phyloP scores from a whole-genome alignment of 306 rosid genomes.

The Myrica gale region DNA sequence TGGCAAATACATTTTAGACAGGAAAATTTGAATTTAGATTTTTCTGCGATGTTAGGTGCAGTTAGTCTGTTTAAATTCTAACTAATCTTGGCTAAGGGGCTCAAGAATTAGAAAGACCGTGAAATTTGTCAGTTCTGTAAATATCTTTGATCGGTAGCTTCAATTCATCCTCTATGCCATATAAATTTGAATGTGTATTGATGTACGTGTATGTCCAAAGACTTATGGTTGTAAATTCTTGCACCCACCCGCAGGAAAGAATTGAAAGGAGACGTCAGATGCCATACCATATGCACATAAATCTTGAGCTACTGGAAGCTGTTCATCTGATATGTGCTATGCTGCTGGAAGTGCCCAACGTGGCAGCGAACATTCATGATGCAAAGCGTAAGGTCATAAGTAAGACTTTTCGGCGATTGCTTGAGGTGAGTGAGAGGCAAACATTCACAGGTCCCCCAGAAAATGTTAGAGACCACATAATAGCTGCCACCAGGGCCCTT shows the following conservation, averaged over 20 bases:
- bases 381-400: slow-evolving; percentile 75
- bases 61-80: too few species aligned
- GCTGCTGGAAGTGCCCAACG: slow-evolving; percentile 95
- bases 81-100: too few species aligned
- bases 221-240: background rate
- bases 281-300: slow-evolving; percentile 99
- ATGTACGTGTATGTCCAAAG: background rate
- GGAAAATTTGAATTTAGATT: too few species aligned
- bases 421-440: slow-evolving; percentile 79
- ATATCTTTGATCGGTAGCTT: slow-evolving; percentile 1
- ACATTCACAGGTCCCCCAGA: slow-evolving; percentile 94
- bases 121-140: background rate
- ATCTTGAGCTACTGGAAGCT: slow-evolving; percentile 88
- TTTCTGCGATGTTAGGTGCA: too few species aligned
- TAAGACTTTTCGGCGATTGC: slow-evolving; percentile 73
- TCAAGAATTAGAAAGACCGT: background rate
- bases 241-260: slow-evolving; percentile 57
- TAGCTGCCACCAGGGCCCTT: slow-evolving; percentile 89
- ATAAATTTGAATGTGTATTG: background rate
- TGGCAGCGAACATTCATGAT: slow-evolving; percentile 83
- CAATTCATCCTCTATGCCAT: background rate
- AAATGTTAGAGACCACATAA: slow-evolving; percentile 86
- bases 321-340: slow-evolving; percentile 92
- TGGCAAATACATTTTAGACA: too few species aligned
- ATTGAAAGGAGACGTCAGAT: slow-evolving; percentile 94